Evolutionary conservation across 805 yeast species (phyloP).

Genomic region (Candida tallmaniae): DNA sequence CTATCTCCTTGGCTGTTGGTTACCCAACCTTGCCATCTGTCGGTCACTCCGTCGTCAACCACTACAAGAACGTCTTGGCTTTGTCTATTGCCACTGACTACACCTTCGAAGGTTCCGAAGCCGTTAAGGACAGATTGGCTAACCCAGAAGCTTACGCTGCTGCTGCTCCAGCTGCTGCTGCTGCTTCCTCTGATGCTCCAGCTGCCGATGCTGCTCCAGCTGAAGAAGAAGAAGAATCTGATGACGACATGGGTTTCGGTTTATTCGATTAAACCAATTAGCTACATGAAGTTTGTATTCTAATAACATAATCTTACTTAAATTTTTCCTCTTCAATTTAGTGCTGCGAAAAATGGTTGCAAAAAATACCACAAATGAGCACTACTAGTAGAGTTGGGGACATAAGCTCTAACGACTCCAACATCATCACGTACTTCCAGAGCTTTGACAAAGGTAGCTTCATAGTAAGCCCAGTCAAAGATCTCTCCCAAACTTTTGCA

Average conservation of each 20-base stretch:
- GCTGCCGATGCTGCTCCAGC: constrained; percentile 70
- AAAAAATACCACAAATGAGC: constrained; percentile 5
- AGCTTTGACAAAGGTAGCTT: constrained; percentile 5
- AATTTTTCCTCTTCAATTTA: not conserved
- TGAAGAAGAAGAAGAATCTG: constrained; percentile 72
- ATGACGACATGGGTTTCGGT: constrained; percentile 98
- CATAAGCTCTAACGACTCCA: constrained; percentile 12
- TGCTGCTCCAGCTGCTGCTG: constrained; percentile 96
- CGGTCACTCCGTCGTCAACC: constrained; percentile 97
- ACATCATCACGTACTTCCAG: constrained; percentile 9
- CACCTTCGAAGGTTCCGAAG: constrained; percentile 99
- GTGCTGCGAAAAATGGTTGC: constrained; percentile 8
- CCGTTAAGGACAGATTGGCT: constrained; percentile 98
- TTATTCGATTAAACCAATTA: constrained; percentile 76
- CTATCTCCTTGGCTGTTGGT: constrained; percentile 94
- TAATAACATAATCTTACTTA: constrained; percentile 3
- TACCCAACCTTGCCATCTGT: constrained; percentile 99
- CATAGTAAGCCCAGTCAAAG: constrained; percentile 10
- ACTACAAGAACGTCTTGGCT: constrained; percentile 98
- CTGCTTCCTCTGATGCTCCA: constrained; percentile 56
- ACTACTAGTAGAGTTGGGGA: not conserved
- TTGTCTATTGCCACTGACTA: constrained; percentile 97
- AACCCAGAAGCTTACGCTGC: constrained; percentile 99
- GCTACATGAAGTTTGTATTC: constrained; percentile 6
- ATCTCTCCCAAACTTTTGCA: constrained; percentile 15